Evolutionary conservation across 192 early-diverging fungal species (phyloP), one percentile per base, ranked within the genome.

Genomic region (Mortierella antarctica): DNA sequence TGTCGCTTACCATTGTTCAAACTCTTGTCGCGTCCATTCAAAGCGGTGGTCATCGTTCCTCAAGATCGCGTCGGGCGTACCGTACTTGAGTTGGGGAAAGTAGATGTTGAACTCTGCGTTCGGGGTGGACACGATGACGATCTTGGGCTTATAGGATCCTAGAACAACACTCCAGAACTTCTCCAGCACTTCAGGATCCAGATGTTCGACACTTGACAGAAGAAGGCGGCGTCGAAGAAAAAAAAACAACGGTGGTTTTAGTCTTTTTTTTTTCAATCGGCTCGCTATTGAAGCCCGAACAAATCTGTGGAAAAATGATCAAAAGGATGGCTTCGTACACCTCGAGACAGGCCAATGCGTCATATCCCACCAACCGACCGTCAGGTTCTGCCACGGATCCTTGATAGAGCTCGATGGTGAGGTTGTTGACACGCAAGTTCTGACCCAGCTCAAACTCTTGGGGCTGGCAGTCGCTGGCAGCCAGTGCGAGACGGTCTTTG

Each of bases 21-120:
- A 98, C 74, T 96, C 89, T 20, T 70, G 72, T 11, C 95, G 87
- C n/a, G 96, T 96, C 97, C 97, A 98, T 84, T 98, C 97, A 82
- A 97, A 98, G 58, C 91, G 91, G 83, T 98, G 97, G 82, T 98
- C 97, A 47, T 86, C 87, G 73, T 97, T 89, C 44, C 97, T 87
- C 56, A 96, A 89, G 14, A 55, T 73, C 7, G 89, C 74, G 0
- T 90, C 76, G 1, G 83, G 82, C 11, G 90, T 92, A 46, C 93
- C 94, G 76, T 94, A 94, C 39, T 83, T 83, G 60, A 97, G 89
- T 7, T 90, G 70, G 0, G 93, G 91, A 70, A 97, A 98, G 70
- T 94, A 83, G 45, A 93, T 84, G 71, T 98, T 98, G 82, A 95
- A 98, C 75, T 98, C 97, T 21, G 89, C 93, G 73, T 98, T 98